Evolutionary conservation across 73 alveolate species (phyloP), one percentile per base, ranked within the genome.

Genomic region (Blepharisma stoltei): DNA sequence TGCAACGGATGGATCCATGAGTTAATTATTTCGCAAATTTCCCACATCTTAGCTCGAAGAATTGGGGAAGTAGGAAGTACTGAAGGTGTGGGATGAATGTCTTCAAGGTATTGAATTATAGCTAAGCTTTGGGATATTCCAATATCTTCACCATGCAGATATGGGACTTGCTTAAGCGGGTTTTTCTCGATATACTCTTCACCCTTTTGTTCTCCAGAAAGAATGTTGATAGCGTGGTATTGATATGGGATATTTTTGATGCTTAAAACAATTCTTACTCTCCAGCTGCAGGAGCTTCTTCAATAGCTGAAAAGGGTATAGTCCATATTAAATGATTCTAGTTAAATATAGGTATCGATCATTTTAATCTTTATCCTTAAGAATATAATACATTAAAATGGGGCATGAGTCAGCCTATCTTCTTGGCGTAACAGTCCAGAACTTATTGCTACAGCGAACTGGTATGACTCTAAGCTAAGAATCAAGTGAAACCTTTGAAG

Each of bases 1-100:
- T 89, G 84, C 4, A 85, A 45, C 6, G 95, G 95, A 55, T 89
- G 90, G 27, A 81, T 89, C 14, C 93, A 93, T 21, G 91, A 55
- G 70, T 89, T 89, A 38, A 85, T 43, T 5, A 76, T 70, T 67
- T 89, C 95, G 46, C 87, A 68, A 5, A 89, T 23, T 53, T 71
- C 76, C 73, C 92, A 71, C 54, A 77, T 81, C 47, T 69, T 81
- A 52, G 54, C 78, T 66, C 80, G 80, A 25, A 47, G 38, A 49
- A 32, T n/a, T 3, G 87, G 76, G 50, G 75, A 87, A 9, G 65
- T 67, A 4, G 95, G 95, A 69, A 85, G 79, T 55, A 89, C 67
- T 8, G 89, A 66, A 9, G 47, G 67, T 7, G 78, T 89, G 60
- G 84, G 55, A 9, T 86, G 69, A 4, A 81, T 85, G 4, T 52